Evolutionary conservation across 208 protist species (phyloP), one percentile per base, ranked within the genome.

Genomic region (Acanthamoeba lenticulata): DNA sequence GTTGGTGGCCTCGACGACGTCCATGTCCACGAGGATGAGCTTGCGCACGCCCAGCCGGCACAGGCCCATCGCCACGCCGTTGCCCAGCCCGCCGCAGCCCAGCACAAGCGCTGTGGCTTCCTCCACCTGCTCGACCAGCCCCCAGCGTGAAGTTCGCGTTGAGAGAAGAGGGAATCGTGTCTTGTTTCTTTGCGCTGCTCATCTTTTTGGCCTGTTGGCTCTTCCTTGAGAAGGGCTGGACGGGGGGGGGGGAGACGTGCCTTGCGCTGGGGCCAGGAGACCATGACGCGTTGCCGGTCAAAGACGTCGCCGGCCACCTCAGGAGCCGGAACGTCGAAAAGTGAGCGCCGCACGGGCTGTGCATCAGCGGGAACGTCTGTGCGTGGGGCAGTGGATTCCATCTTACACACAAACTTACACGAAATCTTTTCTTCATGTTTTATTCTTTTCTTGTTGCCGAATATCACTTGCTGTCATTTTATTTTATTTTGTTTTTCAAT

Each of bases 1-100:
- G 72, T 83, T 83, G 38, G 72, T 83, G 72, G 72, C 72, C 7
- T 83, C 72, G 34, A 83, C 72, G 40, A 27, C 27, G 72, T 83
- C 72, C 72, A 83, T 83, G 72, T 83, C 72, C 72, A 83, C 72
- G 15, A 83, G 72, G 72, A 83, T 83, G 36, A 83, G 40, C 72
- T 83, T 83, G 5, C 72, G 34, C 13, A 83, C 72, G 72, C 72
- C 72, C 72, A 83, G 29, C 72, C 72, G 34, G 38, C 72, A 83
- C 72, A 83, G 38, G 27, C 72, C 72, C 72, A 83, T 83, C 38
- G 72, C 72, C 72, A 83, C 72, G 13, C 72, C 72, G 40, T 49
- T 83, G 72, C 72, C 72, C 72, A 83, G 72, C 40, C 72, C 72
- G 21, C 72, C 72, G 38, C 72, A 83, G 72, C 72, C 72, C 34